phyloP scores from a whole-genome alignment of 164 flowering plant species.

The Chimonanthus praecox region DNA sequence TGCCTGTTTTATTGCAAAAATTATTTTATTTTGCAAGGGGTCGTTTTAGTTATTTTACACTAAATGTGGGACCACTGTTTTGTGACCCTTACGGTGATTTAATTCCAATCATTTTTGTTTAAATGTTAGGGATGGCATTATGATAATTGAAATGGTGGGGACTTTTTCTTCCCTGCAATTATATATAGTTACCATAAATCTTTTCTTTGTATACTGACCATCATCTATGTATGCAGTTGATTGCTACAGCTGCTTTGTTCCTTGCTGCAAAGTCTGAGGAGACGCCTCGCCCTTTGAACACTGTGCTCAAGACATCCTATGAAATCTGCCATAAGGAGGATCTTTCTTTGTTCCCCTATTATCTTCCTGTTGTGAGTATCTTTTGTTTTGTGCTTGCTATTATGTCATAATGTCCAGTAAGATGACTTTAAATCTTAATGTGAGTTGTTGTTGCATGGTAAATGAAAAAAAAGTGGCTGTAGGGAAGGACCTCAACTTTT shows the following conservation, averaged over 20 bases:
- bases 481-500: too few relatives aligned
- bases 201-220: too few relatives aligned
- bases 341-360: slow-evolving; percentile 44
- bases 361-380: slow-evolving; percentile 68
- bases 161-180: not conserved
- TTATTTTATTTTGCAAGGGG: not conserved
- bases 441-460: too few relatives aligned
- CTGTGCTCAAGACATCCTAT: slow-evolving; percentile 59
- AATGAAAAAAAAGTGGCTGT: too few relatives aligned
- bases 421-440: too few relatives aligned
- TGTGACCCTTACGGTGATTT: too few relatives aligned
- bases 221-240: slow-evolving; percentile 49
- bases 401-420: too few relatives aligned
- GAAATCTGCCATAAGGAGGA: slow-evolving; percentile 79
- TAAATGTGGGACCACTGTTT: too few relatives aligned
- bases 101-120: not conserved
- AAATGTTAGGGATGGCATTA: not conserved
- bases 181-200: not conserved
- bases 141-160: too few relatives aligned
- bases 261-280: slow-evolving; percentile 95
- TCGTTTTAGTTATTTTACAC: not conserved
- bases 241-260: slow-evolving; percentile 90
- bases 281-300: slow-evolving; percentile 74
- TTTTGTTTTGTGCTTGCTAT: not conserved
- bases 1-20: not conserved